A percentile compares a stretch with the other conserved stretches of the same genome.
Evolutionary conservation across 176 grass and related monocot genomes (phyloP).

Genomic region (Aegilops speltoides): DNA sequence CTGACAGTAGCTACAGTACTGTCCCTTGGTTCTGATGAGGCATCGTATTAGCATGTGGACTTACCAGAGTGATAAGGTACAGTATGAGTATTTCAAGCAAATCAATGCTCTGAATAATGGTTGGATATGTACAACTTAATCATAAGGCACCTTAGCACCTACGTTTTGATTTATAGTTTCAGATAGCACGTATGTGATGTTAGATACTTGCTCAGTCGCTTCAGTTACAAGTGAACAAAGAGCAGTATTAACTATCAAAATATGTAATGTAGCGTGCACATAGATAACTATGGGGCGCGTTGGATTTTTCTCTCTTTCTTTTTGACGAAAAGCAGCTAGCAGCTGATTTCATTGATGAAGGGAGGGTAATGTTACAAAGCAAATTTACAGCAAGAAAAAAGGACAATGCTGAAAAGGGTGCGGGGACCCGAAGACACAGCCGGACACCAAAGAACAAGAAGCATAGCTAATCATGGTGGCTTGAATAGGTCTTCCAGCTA

Average conservation of each 20-base stretch:
- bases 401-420: too few species aligned
- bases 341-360: too few species aligned
- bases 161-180: constrained; percentile 20
- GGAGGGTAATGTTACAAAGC: too few species aligned
- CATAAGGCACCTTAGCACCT: constrained; percentile 4
- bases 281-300: neutral
- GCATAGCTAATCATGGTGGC: too few species aligned
- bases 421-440: too few species aligned
- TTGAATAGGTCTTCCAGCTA: too few species aligned
- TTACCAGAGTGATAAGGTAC: neutral
- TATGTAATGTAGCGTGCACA: neutral
- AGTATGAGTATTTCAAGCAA: constrained; percentile 12
- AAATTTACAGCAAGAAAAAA: too few species aligned
- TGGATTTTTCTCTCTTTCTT: neutral
- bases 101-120: constrained; percentile 27
- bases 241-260: neutral
- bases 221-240: constrained; percentile 5
- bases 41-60: neutral
- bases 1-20: constrained; percentile 42
- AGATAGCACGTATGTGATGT: neutral
- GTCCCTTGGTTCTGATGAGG: constrained; percentile 55
- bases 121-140: neutral
- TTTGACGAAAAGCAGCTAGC: too few species aligned
- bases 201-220: neutral
- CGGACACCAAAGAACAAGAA: too few species aligned